Evolutionary conservation across 2,329 filamentous ascomycete species (phyloP).

Genomic region (Botrytis deweyae): DNA sequence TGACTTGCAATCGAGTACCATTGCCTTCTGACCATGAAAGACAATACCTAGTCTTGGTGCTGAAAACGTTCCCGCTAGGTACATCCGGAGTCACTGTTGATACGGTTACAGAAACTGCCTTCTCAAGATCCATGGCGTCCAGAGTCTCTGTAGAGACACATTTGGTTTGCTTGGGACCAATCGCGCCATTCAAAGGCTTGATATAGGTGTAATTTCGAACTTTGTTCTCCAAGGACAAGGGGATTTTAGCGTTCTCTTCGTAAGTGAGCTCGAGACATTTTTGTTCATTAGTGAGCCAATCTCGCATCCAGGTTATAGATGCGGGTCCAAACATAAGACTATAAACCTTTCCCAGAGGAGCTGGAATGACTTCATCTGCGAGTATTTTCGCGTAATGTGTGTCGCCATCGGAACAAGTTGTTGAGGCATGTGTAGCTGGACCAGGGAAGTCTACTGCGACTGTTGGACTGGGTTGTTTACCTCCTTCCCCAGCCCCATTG

Average conservation of each 20-base stretch:
- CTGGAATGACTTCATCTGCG: constrained; percentile 81
- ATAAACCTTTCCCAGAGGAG: constrained; percentile 90
- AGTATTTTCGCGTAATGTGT: constrained; percentile 82
- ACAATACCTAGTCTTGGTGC: constrained; percentile 91
- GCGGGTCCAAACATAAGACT: constrained; percentile 80
- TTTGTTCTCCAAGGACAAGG: constrained; percentile 71
- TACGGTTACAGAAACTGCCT: constrained; percentile 76
- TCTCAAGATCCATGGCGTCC: constrained; percentile 85
- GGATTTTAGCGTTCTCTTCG: constrained; percentile 61
- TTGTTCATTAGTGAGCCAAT: constrained; percentile 82
- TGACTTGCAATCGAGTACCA: constrained; percentile 79
- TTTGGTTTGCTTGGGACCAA: constrained; percentile 92
- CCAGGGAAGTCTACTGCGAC: constrained; percentile 73
- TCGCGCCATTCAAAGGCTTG: constrained; percentile 79
- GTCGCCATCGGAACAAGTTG: constrained; percentile 76
- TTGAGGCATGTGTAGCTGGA: constrained; percentile 75
- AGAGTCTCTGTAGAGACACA: constrained; percentile 84
- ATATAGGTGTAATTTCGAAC: constrained; percentile 80
- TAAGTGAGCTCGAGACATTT: constrained; percentile 87
- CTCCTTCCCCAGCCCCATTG: constrained; percentile 50
- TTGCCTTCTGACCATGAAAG: constrained; percentile 90
- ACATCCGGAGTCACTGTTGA: constrained; percentile 92
- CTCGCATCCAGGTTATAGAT: constrained; percentile 78
- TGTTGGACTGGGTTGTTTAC: constrained; percentile 48
- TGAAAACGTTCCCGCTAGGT: constrained; percentile 88